Conservation (phyloP, 768 basidiomycete species). For the Termitomyces sp. region DNA sequence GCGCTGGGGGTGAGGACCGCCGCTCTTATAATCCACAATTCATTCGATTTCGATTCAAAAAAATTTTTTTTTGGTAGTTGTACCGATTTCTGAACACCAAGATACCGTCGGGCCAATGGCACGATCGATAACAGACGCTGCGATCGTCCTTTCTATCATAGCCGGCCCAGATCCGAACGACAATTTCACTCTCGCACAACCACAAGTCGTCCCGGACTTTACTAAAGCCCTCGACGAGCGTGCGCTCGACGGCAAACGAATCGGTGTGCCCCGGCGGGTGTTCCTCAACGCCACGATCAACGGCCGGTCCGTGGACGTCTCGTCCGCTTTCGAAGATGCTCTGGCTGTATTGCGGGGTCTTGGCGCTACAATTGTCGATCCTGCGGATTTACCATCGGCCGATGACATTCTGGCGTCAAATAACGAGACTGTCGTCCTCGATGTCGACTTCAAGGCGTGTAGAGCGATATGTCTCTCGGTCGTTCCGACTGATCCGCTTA, state of each 20-base stretch:
- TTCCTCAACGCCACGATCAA: slow-evolving; percentile 29
- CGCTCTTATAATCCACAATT: no score
- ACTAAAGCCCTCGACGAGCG: slow-evolving; percentile 43
- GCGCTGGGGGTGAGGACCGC: slow-evolving; percentile 61
- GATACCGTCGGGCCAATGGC: slow-evolving; percentile 57
- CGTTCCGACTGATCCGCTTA: no score
- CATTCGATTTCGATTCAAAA: no score
- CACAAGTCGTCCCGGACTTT: slow-evolving; percentile 47
- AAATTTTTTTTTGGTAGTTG: no score
- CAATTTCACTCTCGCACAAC: slow-evolving; percentile 49
- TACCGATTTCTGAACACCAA: slow-evolving; percentile 53
- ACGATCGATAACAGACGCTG: slow-evolving; percentile 48
- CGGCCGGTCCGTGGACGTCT: slow-evolving; percentile 29
- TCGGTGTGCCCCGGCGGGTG: slow-evolving; percentile 45
- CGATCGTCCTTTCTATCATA: slow-evolving; percentile 50
- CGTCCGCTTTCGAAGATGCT: slow-evolving; percentile 34
- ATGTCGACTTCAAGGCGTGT: slow-evolving; percentile 53
- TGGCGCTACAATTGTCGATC: slow-evolving; percentile 54
- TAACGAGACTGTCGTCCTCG: slow-evolving; percentile 52
- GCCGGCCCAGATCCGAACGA: slow-evolving; percentile 52
- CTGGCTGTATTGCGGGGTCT: slow-evolving; percentile 30
- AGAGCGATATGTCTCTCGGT: not conserved
- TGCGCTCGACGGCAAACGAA: slow-evolving; percentile 44
- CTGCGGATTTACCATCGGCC: slow-evolving; percentile 54
- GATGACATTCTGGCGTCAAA: slow-evolving; percentile 41